Conservation (phyloP, 2,329 filamentous ascomycete species). For the Cadophora luteo-olivacea region DNA sequence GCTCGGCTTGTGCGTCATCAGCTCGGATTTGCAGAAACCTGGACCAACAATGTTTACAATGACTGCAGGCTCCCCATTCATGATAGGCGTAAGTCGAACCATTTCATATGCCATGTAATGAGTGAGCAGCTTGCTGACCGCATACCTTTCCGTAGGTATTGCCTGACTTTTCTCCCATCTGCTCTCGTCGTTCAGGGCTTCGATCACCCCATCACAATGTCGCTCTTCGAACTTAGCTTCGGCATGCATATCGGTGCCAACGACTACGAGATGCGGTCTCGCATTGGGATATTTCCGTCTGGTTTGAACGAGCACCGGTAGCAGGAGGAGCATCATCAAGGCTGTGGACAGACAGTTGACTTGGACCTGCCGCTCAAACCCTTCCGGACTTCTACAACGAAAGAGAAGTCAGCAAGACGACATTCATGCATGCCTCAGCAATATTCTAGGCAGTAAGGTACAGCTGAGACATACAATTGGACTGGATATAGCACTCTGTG, state of each 20-base stretch:
- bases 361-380: conserved; percentile 32
- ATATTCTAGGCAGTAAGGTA: too few relatives aligned
- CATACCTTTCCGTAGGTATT: conserved; percentile 33
- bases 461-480: too few relatives aligned
- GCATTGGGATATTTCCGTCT: conserved; percentile 43
- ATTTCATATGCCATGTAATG: conserved; percentile 35
- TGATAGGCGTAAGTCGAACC: conserved; percentile 31
- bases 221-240: conserved; percentile 46
- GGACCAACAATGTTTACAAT: conserved; percentile 40
- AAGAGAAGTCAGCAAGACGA: not conserved
- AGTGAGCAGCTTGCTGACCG: conserved; percentile 40
- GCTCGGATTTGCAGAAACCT: conserved; percentile 41
- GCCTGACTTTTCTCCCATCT: conserved; percentile 11
- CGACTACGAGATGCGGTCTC: conserved; percentile 48
- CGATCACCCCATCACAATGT: conserved; percentile 34
- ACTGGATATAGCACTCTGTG: too few relatives aligned
- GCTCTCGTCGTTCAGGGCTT: conserved; percentile 25
- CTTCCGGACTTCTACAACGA: conserved; percentile 25
- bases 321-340: conserved; percentile 31
- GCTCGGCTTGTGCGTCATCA: conserved; percentile 27
- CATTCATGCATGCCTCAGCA: not conserved
- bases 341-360: conserved; percentile 36
- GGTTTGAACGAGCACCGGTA: conserved; percentile 25
- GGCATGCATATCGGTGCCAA: conserved; percentile 49
- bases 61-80: conserved; percentile 32